phyloP scores from a whole-genome alignment of 164 flowering plant species.

The Vitis rupestris region DNA sequence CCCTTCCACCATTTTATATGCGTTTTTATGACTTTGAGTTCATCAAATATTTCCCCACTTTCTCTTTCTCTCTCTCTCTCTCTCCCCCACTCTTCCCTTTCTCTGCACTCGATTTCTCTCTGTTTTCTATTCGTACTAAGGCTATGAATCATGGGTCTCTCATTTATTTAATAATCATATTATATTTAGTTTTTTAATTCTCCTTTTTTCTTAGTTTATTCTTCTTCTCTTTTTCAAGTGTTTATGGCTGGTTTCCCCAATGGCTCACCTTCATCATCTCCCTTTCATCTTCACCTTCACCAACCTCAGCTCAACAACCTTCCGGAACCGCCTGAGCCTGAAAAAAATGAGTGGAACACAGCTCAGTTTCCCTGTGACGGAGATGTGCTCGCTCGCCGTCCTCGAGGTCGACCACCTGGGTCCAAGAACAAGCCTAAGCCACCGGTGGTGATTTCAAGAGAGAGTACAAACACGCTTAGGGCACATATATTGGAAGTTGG shows the following conservation, averaged over 20 bases:
- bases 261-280: conserved; percentile 12
- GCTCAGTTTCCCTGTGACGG: not conserved
- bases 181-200: not conserved
- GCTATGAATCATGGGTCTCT: conserved; percentile 4
- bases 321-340: not conserved
- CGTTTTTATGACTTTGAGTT: too few species aligned
- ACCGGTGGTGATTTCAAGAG: conserved; percentile 19
- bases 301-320: conserved; percentile 16
- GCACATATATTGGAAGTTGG: conserved; percentile 19
- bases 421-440: conserved; percentile 25
- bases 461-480: conserved; percentile 22
- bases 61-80: too few species aligned
- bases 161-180: not conserved
- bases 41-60: not conserved
- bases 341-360: not conserved
- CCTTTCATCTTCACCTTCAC: conserved; percentile 13
- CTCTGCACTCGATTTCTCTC: conserved; percentile 4
- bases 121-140: conserved; percentile 13
- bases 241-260: conserved; percentile 14
- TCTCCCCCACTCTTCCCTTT: not conserved
- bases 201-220: not conserved
- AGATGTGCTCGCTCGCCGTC: conserved; percentile 11
- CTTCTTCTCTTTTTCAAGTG: not conserved
- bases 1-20: too few species aligned
- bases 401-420: conserved; percentile 17